A percentile compares a stretch with the other conserved stretches of the same genome.
Conservation (phyloP, 1,284 basidiomycete genomes). For the Leccinum pachyderme region DNA sequence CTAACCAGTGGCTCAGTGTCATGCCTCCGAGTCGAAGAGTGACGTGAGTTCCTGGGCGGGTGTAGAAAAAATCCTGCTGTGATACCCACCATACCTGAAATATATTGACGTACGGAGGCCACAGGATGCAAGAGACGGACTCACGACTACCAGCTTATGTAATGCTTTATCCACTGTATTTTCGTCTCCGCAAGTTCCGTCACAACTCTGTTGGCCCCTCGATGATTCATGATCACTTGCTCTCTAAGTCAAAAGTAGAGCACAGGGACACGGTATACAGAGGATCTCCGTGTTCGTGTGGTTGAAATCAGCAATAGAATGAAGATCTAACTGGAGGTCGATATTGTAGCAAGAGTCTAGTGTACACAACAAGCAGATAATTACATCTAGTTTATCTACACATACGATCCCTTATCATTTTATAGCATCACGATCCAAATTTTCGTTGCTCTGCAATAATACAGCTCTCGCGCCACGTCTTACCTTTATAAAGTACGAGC, state of each 20-base stretch:
- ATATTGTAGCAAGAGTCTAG: background rate
- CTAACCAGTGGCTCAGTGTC: background rate
- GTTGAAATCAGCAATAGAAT: too few species aligned
- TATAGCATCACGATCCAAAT: conserved; percentile 1
- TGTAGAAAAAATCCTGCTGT: too few species aligned
- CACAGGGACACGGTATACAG: too few species aligned
- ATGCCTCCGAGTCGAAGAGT: background rate
- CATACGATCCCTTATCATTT: background rate
- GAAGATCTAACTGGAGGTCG: too few species aligned
- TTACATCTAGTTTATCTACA: background rate
- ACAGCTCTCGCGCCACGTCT: conserved; percentile 33
- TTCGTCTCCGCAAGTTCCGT: background rate
- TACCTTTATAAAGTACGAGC: conserved; percentile 44
- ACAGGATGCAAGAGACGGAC: too few species aligned
- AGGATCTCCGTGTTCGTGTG: too few species aligned
- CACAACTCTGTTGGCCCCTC: background rate
- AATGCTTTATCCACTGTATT: too few species aligned
- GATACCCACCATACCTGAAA: too few species aligned
- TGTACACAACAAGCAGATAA: background rate
- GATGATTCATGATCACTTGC: too few species aligned
- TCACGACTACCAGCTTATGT: too few species aligned
- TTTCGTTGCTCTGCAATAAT: conserved; percentile 18
- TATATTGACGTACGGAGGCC: too few species aligned
- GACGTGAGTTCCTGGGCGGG: background rate
- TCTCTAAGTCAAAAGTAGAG: too few species aligned